phyloP scores from a whole-genome alignment of 179 eudicot species.

The Spinacia oleracea region DNA sequence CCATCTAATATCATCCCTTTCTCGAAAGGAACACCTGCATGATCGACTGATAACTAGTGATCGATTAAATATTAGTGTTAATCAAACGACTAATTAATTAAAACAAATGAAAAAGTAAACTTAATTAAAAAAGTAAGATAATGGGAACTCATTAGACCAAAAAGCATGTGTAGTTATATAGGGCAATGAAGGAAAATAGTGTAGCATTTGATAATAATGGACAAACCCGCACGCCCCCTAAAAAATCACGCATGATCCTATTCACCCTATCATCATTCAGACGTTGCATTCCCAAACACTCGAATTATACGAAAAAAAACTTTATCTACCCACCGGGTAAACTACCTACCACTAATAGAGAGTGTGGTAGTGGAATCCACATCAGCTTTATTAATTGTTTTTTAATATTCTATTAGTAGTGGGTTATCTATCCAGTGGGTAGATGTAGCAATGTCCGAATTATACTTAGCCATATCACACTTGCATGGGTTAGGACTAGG shows the following conservation, averaged over 20 bases:
- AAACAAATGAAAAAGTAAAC: too few relatives aligned
- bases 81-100: neutral
- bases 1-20: too few relatives aligned
- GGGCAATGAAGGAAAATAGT: too few relatives aligned
- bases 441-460: too few relatives aligned
- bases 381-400: too few relatives aligned
- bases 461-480: neutral
- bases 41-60: neutral
- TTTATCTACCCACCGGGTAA: too few relatives aligned
- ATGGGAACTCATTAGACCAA: neutral
- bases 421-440: too few relatives aligned
- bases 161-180: neutral
- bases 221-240: slow-evolving; percentile 15
- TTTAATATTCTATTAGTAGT: too few relatives aligned
- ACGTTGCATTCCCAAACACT: neutral
- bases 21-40: too few relatives aligned
- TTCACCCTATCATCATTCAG: neutral
- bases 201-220: neutral
- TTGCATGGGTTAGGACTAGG: neutral
- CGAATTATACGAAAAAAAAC: neutral
- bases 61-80: neutral
- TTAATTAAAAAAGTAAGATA: neutral
- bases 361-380: too few relatives aligned
- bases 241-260: slow-evolving; percentile 9
- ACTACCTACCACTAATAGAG: too few relatives aligned